Evolutionary conservation across 2,329 filamentous ascomycete species (phyloP).

Genomic region (Emydomyces testavorans): DNA sequence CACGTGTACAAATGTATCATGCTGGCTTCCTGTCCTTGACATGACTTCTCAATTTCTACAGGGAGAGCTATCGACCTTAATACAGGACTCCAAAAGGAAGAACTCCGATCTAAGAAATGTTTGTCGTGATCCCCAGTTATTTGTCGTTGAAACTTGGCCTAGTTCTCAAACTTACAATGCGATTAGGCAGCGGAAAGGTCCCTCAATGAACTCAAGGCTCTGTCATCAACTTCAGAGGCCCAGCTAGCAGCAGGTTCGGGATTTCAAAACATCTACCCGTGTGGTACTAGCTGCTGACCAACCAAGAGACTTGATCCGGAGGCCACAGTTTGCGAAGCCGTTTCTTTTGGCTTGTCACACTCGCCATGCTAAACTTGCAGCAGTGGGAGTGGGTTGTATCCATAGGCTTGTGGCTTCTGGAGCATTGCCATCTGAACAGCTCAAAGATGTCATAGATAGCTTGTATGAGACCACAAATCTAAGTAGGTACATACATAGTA

Average conservation of each 20-base stretch:
- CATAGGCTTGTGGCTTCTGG: slow-evolving; percentile 76
- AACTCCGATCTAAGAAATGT: slow-evolving; percentile 74
- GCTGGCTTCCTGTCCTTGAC: slow-evolving; percentile 28
- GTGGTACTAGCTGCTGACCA: slow-evolving; percentile 18
- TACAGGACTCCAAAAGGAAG: slow-evolving; percentile 93
- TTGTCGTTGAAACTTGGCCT: slow-evolving; percentile 3
- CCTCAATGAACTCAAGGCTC: slow-evolving; percentile 70
- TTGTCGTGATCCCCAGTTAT: slow-evolving; percentile 1
- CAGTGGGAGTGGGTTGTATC: slow-evolving; percentile 75
- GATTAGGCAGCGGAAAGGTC: slow-evolving; percentile 81
- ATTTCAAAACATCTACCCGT: slow-evolving; percentile 11
- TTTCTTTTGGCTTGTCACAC: slow-evolving; percentile 89
- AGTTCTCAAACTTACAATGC: not conserved
- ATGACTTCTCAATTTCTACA: slow-evolving; percentile 89
- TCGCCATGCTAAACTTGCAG: slow-evolving; percentile 79
- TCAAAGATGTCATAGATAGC: slow-evolving; percentile 79
- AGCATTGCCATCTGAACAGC: slow-evolving; percentile 63
- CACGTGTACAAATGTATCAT: slow-evolving; percentile 4
- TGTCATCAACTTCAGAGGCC: slow-evolving; percentile 63
- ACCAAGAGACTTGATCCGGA: slow-evolving; percentile 63
- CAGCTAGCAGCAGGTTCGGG: slow-evolving; percentile 57
- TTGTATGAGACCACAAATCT: slow-evolving; percentile 67
- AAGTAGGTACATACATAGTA: slow-evolving; percentile 39
- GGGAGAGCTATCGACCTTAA: slow-evolving; percentile 77
- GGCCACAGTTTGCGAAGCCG: slow-evolving; percentile 75